Percentiles rank a stretch among this genome's conserved stretches.
phyloP scores from a whole-genome alignment of 208 protist genomes.

The Crithidia sp. region DNA sequence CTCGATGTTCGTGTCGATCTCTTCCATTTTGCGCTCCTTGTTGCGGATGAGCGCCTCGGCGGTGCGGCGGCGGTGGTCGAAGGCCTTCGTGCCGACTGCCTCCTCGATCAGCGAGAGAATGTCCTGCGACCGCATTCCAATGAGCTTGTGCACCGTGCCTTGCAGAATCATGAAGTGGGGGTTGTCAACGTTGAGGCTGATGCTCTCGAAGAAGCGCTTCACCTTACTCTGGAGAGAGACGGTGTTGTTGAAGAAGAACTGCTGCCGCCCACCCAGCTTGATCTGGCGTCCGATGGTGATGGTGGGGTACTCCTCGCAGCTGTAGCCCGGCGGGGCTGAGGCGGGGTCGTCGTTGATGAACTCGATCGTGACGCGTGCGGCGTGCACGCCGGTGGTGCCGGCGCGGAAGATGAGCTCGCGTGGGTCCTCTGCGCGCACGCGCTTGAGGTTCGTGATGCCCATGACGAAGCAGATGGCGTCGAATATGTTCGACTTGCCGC shows the following conservation, averaged over 20 bases:
- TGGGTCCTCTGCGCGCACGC: slow-evolving; percentile 96
- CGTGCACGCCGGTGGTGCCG: slow-evolving; percentile 99
- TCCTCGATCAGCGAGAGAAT: slow-evolving; percentile 99
- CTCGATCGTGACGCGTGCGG: slow-evolving; percentile 99
- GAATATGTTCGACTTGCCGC: slow-evolving; percentile 99
- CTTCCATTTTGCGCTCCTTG: slow-evolving; percentile 99
- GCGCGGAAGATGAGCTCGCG: slow-evolving; percentile 99
- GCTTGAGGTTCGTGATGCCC: slow-evolving; percentile 99
- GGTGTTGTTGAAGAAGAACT: slow-evolving; percentile 99
- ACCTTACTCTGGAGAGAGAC: slow-evolving; percentile 96
- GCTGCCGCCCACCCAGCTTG: slow-evolving; percentile 96
- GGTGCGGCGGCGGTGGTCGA: slow-evolving; percentile 97
- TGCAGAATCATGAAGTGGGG: slow-evolving; percentile 99
- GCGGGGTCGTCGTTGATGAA: slow-evolving; percentile 98
- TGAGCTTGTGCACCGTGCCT: slow-evolving; percentile 99
- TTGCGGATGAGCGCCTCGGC: slow-evolving; percentile 98
- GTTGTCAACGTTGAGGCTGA: slow-evolving; percentile 99
- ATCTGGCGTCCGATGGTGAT: slow-evolving; percentile 99
- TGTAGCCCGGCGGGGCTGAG: slow-evolving; percentile 97
- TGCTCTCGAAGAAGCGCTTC: slow-evolving; percentile 99
- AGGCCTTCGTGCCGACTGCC: slow-evolving; percentile 99
- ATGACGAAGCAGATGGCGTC: slow-evolving; percentile 99
- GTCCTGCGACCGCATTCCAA: slow-evolving; percentile 99
- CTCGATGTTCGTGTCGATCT: slow-evolving; percentile 95
- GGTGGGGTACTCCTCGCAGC: slow-evolving; percentile 92